phyloP scores from a whole-genome alignment of 176 grass and related monocot genomes.

The Rhynchospora tenuis region DNA sequence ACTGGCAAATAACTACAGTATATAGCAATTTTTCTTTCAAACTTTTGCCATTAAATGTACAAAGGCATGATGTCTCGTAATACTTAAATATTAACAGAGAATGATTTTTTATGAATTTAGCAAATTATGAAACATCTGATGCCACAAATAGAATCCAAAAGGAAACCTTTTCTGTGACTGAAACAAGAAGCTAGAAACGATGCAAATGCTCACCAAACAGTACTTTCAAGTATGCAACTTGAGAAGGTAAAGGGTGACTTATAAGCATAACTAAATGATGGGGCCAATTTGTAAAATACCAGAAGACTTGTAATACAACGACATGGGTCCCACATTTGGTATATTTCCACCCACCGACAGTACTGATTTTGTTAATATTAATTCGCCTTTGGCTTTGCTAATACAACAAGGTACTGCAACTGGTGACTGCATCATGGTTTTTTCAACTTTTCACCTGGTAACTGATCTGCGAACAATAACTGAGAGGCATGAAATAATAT shows the following conservation, averaged over 20 bases:
- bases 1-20: too few relatives aligned
- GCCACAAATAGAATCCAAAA: background rate
- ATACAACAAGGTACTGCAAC: background rate
- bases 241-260: conserved; percentile 2
- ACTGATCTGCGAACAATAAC: background rate
- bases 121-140: background rate
- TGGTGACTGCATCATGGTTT: background rate
- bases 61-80: too few relatives aligned
- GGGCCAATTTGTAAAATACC: background rate
- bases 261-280: conserved; percentile 18
- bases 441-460: background rate
- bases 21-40: too few relatives aligned
- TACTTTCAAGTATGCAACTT: background rate
- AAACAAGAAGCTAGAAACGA: background rate
- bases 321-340: conserved; percentile 18
- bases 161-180: background rate
- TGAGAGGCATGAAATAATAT: background rate
- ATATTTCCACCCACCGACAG: conserved; percentile 30
- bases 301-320: background rate
- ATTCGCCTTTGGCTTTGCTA: background rate
- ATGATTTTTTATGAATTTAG: background rate
- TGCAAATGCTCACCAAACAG: background rate
- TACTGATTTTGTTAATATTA: conserved; percentile 12
- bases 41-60: too few relatives aligned
- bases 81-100: too few relatives aligned